Evolutionary conservation across 257 asterid species (phyloP), one percentile per base, ranked within the genome.

Genomic region (Salvia miltiorrhiza): DNA sequence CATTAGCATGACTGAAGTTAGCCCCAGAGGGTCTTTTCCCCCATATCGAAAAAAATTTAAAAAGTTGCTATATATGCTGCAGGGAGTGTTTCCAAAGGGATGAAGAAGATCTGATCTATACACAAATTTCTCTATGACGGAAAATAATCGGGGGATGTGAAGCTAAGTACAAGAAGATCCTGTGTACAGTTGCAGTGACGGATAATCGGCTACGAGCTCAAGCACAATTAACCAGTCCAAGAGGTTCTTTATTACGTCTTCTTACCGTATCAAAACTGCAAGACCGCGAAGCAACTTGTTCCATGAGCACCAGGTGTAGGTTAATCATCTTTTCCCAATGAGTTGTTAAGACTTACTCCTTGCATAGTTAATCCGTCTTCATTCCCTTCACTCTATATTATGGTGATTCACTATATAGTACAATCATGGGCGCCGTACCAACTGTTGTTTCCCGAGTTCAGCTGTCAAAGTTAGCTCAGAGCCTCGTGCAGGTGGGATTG

Each of bases 131-230:
- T 72, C 63, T 76, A 45, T 67, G 75, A 45, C 23, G 56, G 58
- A 65, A 77, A 73, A 73, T 17, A 71, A 71, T 58, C 21, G 57
- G 57, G 48, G 77, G 65, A 65, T 65, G 39, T 67, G 73, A 65
- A 76, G 40, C 68, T 41, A 77, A 70, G 68, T 52, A 77, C 80
- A 77, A 58, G 70, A 64, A 54, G 39, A 58, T 67, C 50, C 67
- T 63, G 80, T 82, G 70, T 70, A 84, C 85, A 79, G 43, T 75
- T 41, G 48, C 71, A 43, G 75, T 62, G 39, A 65, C 23, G 55
- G 74, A 26, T 41, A 55, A 23, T 45, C 50, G 20, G 41, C 71
- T 48, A 70, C 16, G 9, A 37, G 63, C 65, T 62, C 67, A 23
- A 73, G 41, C 62, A 69, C 12, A 26, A 28, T 68, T 20, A 37